Conservation (phyloP, 2,329 filamentous ascomycete species). For the Aureobasidium sp. region DNA sequence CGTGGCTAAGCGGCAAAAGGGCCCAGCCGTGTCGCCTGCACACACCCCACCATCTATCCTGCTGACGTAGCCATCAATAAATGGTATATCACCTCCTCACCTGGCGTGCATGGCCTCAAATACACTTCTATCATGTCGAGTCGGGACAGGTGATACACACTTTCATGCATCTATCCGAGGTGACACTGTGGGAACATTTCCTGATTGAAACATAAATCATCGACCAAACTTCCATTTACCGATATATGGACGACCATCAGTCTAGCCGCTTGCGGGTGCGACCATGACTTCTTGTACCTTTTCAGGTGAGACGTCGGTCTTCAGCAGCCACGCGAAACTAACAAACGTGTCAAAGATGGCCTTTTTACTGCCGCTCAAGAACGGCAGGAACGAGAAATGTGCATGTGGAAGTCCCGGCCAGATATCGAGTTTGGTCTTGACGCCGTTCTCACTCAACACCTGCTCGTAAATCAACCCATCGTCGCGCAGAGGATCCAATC, state of each 20-base stretch:
- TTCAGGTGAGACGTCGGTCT: conserved; percentile 18
- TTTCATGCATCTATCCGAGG: background rate
- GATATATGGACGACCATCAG: background rate
- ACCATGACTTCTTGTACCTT: conserved; percentile 16
- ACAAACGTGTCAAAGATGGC: conserved; percentile 25
- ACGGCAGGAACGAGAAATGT: conserved; percentile 31
- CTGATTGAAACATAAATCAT: background rate
- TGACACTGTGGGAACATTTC: background rate
- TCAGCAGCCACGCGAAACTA: conserved; percentile 33
- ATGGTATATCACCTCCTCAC: background rate
- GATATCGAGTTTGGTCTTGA: conserved; percentile 40
- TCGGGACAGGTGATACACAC: background rate
- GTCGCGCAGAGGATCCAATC: conserved; percentile 46
- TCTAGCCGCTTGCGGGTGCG: conserved; percentile 8
- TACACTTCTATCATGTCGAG: background rate
- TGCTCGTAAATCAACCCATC: conserved; percentile 48
- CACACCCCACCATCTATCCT: background rate
- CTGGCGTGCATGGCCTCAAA: background rate
- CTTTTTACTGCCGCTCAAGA: conserved; percentile 23
- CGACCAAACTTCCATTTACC: background rate
- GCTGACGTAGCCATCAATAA: background rate
- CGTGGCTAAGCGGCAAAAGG: conserved; percentile 5
- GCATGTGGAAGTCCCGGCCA: conserved; percentile 36
- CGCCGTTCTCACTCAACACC: conserved; percentile 38
- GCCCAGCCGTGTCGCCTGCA: background rate